phyloP scores from a whole-genome alignment of 345 rosid species.

The Citrus unshiu region DNA sequence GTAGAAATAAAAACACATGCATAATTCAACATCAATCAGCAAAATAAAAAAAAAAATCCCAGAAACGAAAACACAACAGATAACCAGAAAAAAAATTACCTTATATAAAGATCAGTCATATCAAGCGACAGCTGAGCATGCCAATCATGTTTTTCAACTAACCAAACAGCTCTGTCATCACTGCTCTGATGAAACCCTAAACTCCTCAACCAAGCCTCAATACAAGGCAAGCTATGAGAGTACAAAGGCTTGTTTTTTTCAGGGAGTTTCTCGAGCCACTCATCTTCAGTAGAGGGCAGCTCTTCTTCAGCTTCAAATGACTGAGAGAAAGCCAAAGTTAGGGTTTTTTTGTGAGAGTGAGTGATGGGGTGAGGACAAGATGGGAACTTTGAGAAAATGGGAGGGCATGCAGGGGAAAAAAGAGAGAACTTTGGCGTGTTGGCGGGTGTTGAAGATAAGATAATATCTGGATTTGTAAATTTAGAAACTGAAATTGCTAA shows the following conservation, averaged over 20 bases:
- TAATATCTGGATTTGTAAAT: slow-evolving; percentile 9
- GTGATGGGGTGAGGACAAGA: slow-evolving; percentile 2
- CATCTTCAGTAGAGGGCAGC: slow-evolving; percentile 51
- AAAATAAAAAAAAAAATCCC: not conserved
- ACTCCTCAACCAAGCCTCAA: slow-evolving; percentile 78
- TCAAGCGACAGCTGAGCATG: slow-evolving; percentile 86
- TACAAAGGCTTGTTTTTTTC: slow-evolving; percentile 81
- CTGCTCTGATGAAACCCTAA: slow-evolving; percentile 73
- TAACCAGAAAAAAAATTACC: slow-evolving; percentile 34
- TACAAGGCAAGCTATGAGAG: slow-evolving; percentile 90
- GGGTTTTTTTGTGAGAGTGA: slow-evolving; percentile 16
- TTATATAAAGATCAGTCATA: slow-evolving; percentile 74
- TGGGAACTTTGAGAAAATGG: slow-evolving; percentile 19
- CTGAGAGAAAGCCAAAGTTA: slow-evolving; percentile 36
- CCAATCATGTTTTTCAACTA: slow-evolving; percentile 78
- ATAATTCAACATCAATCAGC: not conserved
- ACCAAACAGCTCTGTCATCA: slow-evolving; percentile 80
- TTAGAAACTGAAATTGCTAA: slow-evolving; percentile 33
- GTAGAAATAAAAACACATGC: not conserved
- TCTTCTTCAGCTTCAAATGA: slow-evolving; percentile 62
- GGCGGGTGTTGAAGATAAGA: not conserved
- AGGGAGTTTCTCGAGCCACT: slow-evolving; percentile 77
- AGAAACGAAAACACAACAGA: not conserved
- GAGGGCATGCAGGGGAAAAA: slow-evolving; percentile 13
- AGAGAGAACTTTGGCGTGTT: slow-evolving; percentile 17